Evolutionary conservation across 2,329 filamentous ascomycete genomes (phyloP), one percentile per base, ranked within the genome.

Genomic region (Penicillium olsonii): DNA sequence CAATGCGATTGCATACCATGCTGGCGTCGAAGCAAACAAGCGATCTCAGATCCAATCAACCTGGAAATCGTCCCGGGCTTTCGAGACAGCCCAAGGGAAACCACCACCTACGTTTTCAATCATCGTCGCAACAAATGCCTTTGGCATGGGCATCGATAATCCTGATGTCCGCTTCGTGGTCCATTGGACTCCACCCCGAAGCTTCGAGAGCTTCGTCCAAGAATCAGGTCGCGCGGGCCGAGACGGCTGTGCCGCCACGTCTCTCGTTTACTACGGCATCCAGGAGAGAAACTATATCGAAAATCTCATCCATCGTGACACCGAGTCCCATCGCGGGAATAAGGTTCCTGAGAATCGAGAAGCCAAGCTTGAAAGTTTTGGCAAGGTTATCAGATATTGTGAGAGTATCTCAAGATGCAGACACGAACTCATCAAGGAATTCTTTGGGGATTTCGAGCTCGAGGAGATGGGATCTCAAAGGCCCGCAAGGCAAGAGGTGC

Each of bases 81-180:
- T 22, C 1, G 29, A 46, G 37, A 27, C 38, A 15, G 42, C 51
- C 5, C 43, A 56, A 26, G 54, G 60, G 12, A 56, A 58, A 18
- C 54, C 54, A n/a, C 44, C 56, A 67, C 78, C 81, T 20, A 87
- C 87, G 1, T 96, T 94, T 72, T 91, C 94, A 67, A 84, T 97
- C 41, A 92, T 97, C 53, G 91, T 96, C 22, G 92, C 92, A 2
- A 97, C 92, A 0, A 97, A 90, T 1, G 92, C 92, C 0, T 97
- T 97, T 63, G 92, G 92, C 2, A 97, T 97, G 92, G 92, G 92
- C 20, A 96, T 97, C 56, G 92, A 97, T 70, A 96, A 96, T 70
- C 85, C 94, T 44, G 87, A 95, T 60, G 92, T 97, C 10, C 87
- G 92, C 2, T 96, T 96, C 62, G 92, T 97, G 1, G 85, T 94